Evolutionary conservation across 176 grass and related monocot species (phyloP).

Genomic region (Raddia guianensis): DNA sequence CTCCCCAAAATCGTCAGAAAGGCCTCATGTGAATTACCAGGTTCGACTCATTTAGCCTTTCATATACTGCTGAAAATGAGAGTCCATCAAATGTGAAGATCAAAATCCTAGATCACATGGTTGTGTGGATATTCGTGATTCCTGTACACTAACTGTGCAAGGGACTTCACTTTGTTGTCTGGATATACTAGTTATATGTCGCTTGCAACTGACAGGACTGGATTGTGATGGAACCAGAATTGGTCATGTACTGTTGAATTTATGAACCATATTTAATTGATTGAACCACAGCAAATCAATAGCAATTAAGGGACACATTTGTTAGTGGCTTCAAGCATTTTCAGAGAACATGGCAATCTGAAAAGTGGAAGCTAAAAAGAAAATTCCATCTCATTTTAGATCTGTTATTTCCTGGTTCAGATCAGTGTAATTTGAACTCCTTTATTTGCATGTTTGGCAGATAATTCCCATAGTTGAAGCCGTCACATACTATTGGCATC

Average conservation of each 20-base stretch:
- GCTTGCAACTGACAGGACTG: background rate
- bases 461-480: background rate
- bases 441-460: constrained; percentile 29
- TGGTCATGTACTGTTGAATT: background rate
- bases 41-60: constrained; percentile 28
- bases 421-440: constrained; percentile 19
- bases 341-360: background rate
- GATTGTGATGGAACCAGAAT: background rate
- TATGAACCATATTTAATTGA: background rate
- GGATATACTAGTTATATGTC: background rate
- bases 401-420: constrained; percentile 5
- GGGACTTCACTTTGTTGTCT: constrained; percentile 21
- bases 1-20: background rate
- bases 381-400: constrained; percentile 17
- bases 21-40: background rate
- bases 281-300: constrained; percentile 14
- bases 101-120: constrained; percentile 18
- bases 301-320: constrained; percentile 10
- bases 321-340: constrained; percentile 29
- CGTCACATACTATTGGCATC: background rate
- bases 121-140: background rate
- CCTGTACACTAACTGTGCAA: constrained; percentile 7
- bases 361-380: background rate
- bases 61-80: background rate
- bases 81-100: background rate